phyloP scores from a whole-genome alignment of 371 early-diverging fungal species.

The Chytridium lagenaria region DNA sequence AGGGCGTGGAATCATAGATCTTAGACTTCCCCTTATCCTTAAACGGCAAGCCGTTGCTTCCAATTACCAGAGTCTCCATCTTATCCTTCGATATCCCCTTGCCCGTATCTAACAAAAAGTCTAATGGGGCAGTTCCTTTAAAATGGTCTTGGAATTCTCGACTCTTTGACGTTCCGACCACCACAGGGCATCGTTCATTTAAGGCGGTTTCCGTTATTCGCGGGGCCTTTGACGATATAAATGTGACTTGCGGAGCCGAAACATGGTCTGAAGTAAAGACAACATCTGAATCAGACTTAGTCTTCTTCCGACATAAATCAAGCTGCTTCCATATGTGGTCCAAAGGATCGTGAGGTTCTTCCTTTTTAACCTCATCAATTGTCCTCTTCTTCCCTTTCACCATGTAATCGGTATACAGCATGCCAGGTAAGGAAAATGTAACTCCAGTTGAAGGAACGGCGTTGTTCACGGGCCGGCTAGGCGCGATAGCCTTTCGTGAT shows the following conservation, averaged over 20 bases:
- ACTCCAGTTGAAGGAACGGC: too few relatives aligned
- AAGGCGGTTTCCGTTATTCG: neutral
- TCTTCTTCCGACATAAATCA: neutral
- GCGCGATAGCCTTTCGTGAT: neutral
- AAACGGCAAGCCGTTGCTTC: neutral
- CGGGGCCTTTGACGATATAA: neutral
- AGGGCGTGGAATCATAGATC: neutral
- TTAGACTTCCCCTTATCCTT: neutral
- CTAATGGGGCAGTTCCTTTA: too few relatives aligned
- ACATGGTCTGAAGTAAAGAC: neutral
- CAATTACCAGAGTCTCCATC: neutral
- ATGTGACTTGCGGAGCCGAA: neutral
- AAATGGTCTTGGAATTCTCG: too few relatives aligned
- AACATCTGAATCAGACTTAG: neutral
- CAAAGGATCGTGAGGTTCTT: neutral
- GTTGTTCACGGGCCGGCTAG: too few relatives aligned
- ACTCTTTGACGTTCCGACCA: neutral
- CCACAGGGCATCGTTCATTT: too few relatives aligned
- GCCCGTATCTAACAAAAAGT: neutral
- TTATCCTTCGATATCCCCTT: neutral
- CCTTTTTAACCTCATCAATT: constrained; percentile 1
- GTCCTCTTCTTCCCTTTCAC: neutral
- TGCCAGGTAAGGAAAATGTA: neutral
- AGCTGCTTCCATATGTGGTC: neutral
- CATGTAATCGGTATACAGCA: too few relatives aligned